These are phyloP conservation scores for Sugiyamaella smithiae DNA, from an alignment of 805 yeast genomes.

Conservation along the genomic window DNA sequence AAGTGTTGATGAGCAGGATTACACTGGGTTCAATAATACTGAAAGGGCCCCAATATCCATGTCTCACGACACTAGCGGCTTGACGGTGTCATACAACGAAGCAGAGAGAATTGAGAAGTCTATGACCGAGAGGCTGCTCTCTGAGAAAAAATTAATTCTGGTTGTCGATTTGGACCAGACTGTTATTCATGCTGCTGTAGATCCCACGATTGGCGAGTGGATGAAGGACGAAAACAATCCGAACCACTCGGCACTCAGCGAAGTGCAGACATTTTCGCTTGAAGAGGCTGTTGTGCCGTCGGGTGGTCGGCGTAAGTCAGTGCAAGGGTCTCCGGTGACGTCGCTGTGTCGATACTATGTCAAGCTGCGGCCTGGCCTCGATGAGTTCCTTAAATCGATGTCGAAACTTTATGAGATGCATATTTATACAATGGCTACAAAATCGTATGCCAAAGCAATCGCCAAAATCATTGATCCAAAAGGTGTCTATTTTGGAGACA, in stretches of 20 bases:
- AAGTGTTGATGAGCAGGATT: conserved; percentile 67
- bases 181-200: conserved; percentile 95
- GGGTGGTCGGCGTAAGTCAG: not conserved
- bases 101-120: conserved; percentile 78
- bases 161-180: conserved; percentile 98
- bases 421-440: conserved; percentile 96
- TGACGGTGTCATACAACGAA: conserved; percentile 80
- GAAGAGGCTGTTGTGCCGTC: conserved; percentile 55
- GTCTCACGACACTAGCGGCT: conserved; percentile 83
- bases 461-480: conserved; percentile 90
- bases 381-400: conserved; percentile 64
- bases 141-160: conserved; percentile 68
- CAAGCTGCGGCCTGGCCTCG: conserved; percentile 83
- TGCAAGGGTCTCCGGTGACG: conserved; percentile 6
- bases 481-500: conserved; percentile 81
- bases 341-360: conserved; percentile 79
- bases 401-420: conserved; percentile 79
- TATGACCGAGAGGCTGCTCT: conserved; percentile 57
- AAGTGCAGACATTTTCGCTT: conserved; percentile 71
- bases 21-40: conserved; percentile 61
- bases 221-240: conserved; percentile 81
- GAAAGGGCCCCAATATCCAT: conserved; percentile 82
- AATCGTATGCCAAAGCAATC: conserved; percentile 86
- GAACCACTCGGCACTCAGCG: conserved; percentile 78
- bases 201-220: conserved; percentile 97